Evolutionary conservation across 1,284 basidiomycete species (phyloP), one percentile per base, ranked within the genome.

Genomic region (Xanthoconium separans): DNA sequence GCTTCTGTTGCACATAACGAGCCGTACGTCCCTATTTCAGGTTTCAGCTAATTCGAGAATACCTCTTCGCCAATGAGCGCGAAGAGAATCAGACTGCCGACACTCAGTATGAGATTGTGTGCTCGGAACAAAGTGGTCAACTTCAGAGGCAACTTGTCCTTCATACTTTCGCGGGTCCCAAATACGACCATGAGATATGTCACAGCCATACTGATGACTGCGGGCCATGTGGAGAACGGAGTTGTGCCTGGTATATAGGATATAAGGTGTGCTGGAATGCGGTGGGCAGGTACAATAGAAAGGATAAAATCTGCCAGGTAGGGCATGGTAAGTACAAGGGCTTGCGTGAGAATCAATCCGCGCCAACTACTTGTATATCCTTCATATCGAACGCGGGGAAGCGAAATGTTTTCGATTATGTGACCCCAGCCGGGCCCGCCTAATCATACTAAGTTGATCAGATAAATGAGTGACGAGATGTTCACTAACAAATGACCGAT

Each of bases 181-280:
- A 98, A 97, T 71, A 98, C 87, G 76, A 89, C 77, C 67, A 83
- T 83, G 60, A 98, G 83, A 78, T 98, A 98, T 49, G 82, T 81
- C 31, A 74, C 77, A 60, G 96, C 80, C 34, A 88, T 79, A 31
- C 80, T 73, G 49, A 84, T 71, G 59, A 95, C 93, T 56, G 80
- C 77, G 60, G 83, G 80, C 61, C 83, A 78, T 33, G 91, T 95
- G 45, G 90, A 93, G 55, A 95, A 72, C 12, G 91, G 92, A 2
- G 89, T 89, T 61, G 78, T 71, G 37, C 87, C 89, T 42, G 76
- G 77, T 58, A 88, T 78, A 78, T 87, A 93, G 59, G 80, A 79
- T 49, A 76, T 79, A 50, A 87, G 71, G 63, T 87, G 75, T 45
- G 65, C 66, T 20, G 89, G 88, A 54, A 89, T 73, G 58, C 75